phyloP scores from a whole-genome alignment of 2,329 filamentous ascomycete genomes.

The Zalaria sp. region DNA sequence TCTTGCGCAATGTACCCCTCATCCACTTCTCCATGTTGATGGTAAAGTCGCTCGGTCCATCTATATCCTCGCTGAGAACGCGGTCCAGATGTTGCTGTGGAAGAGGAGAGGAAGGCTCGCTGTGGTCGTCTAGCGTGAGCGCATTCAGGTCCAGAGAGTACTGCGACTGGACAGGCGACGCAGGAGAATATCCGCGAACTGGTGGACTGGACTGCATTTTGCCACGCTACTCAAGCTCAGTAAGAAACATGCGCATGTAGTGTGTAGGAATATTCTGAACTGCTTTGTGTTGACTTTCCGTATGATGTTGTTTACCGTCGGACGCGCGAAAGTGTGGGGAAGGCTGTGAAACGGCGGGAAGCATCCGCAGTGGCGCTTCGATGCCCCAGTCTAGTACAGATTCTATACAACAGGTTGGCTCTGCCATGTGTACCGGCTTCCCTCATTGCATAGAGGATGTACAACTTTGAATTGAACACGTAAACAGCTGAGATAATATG shows the following conservation, averaged over 20 bases:
- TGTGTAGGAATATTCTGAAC: constrained; percentile 2
- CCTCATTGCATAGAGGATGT: too few species aligned
- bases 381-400: too few species aligned
- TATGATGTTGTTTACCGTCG: too few species aligned
- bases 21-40: constrained; percentile 21
- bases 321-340: too few species aligned
- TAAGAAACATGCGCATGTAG: neutral
- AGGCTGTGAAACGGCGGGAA: too few species aligned
- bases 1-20: constrained; percentile 2
- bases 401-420: too few species aligned
- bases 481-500: too few species aligned
- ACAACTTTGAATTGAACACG: too few species aligned
- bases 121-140: constrained; percentile 12
- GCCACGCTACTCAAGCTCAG: neutral
- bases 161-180: constrained; percentile 5
- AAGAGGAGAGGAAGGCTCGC: constrained; percentile 10
- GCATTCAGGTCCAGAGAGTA: constrained; percentile 20
- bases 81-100: constrained; percentile 10
- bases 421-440: too few species aligned
- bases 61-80: constrained; percentile 21
- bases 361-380: too few species aligned
- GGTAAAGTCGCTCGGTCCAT: constrained; percentile 23
- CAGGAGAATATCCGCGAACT: constrained; percentile 8
- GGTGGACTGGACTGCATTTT: constrained; percentile 17
- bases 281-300: neutral